Percentiles rank a stretch among this genome's conserved stretches.
phyloP scores from a whole-genome alignment of 306 rosid genomes.

The barrel medic (Medicago truncatula) region DNA sequence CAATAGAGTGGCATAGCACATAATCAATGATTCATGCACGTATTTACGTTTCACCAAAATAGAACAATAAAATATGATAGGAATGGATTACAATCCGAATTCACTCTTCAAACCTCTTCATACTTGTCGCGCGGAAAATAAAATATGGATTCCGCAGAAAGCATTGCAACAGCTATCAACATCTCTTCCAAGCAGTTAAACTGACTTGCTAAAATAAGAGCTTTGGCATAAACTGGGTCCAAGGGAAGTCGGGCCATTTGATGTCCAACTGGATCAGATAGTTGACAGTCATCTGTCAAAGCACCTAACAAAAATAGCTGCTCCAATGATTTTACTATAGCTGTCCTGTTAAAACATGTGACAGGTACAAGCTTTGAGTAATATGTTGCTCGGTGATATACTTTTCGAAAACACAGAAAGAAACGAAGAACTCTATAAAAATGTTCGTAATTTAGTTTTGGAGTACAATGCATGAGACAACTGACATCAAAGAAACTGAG shows the following conservation, averaged over 20 bases:
- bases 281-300: conserved; percentile 73
- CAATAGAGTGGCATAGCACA: conserved; percentile 8
- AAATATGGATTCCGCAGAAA: conserved; percentile 92
- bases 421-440: conserved; percentile 25
- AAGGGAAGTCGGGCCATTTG: conserved; percentile 91
- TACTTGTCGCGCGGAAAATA: conserved; percentile 74
- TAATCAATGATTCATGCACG: neutral
- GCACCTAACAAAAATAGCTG: conserved; percentile 87
- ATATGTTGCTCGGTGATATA: too few relatives aligned
- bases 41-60: conserved; percentile 22
- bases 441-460: neutral
- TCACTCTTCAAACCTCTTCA: conserved; percentile 66
- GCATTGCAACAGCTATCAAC: conserved; percentile 86
- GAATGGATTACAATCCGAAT: conserved; percentile 19
- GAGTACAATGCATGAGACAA: neutral
- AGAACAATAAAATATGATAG: conserved; percentile 22
- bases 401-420: neutral
- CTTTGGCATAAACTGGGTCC: conserved; percentile 86
- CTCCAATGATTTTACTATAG: conserved; percentile 86
- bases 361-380: conserved; percentile 24
- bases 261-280: conserved; percentile 83
- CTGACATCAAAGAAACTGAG: neutral
- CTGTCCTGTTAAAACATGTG: conserved; percentile 65
- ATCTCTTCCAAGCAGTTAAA: conserved; percentile 92
- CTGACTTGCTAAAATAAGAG: conserved; percentile 81